Evolutionary conservation across 352 stramenopile genomes (phyloP).

Genomic region (Pythium myriotylum): DNA sequence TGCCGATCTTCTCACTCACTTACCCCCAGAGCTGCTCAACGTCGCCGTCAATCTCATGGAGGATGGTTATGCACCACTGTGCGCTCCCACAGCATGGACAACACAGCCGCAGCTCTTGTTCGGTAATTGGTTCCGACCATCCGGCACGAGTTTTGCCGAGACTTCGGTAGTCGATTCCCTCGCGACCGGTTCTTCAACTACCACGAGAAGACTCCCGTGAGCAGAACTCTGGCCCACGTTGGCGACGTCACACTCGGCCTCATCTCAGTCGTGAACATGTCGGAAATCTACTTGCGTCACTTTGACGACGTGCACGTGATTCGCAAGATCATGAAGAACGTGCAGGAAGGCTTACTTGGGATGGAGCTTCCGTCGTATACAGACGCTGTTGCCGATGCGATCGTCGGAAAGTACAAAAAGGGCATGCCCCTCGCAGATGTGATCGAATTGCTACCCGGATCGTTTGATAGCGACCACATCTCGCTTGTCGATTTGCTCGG

Average conservation of each 20-base stretch:
- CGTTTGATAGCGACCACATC: constrained; percentile 25
- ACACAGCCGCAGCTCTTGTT: constrained; percentile 39
- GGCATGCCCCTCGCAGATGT: constrained; percentile 34
- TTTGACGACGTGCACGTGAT: constrained; percentile 36
- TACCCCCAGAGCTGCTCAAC: constrained; percentile 26
- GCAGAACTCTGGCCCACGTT: neutral
- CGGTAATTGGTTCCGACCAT: constrained; percentile 43
- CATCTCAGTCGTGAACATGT: constrained; percentile 29
- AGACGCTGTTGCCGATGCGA: constrained; percentile 28
- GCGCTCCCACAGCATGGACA: constrained; percentile 3
- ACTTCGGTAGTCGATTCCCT: constrained; percentile 39
- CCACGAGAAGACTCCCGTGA: neutral
- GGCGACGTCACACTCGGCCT: constrained; percentile 6
- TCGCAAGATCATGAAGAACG: constrained; percentile 44
- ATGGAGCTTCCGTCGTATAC: constrained; percentile 28
- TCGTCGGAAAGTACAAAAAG: constrained; percentile 30
- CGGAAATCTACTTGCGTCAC: constrained; percentile 37
- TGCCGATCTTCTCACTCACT: constrained; percentile 24
- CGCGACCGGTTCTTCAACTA: constrained; percentile 36
- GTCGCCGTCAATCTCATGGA: constrained; percentile 38
- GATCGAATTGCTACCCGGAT: constrained; percentile 28
- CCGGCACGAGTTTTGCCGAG: constrained; percentile 40
- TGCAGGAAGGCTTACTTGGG: constrained; percentile 35
- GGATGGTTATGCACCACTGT: constrained; percentile 38
- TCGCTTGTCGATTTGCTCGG: constrained; percentile 36